Base-by-base conservation (phyloP, 192 early-diverging fungal genomes). In the Rhizoclosmatium sp. region DNA sequence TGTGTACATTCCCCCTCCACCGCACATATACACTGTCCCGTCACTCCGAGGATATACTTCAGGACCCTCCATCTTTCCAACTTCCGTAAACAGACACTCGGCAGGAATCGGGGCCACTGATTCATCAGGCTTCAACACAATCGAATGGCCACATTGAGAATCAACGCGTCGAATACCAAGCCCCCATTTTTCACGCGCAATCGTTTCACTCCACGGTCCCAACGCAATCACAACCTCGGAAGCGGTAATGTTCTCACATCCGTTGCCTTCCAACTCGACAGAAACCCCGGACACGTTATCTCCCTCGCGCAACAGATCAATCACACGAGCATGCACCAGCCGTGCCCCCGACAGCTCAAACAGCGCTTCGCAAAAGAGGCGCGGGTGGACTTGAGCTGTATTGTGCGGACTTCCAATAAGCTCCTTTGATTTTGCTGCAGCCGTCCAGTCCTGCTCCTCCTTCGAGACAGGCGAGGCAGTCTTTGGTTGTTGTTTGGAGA, bases 21-120 rank as follows among this genome's bases (percentile, higher is more conserved):
- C 76, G 44, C 76, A 78, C 31, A 78, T 19, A 68, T 78, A 78
- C 4, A 69, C 59, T 7, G 76, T 76, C 21, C 68, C 66, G 41
- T 78, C 70, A 12, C 41, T 44, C 7, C 76, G 62, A 21, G 76
- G 76, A 47, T 78, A 78, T 2, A 78, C 66, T 54, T 78, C 76
- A 69, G 70, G 76, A 31, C 65, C 70, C 41, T 72, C 70, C 70
- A 72, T 72, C 56, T 76, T 76, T 9, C 45, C 41, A 19, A 76
- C 19, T 76, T 76, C 75, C 7, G 67, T 76, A 70, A 76, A 76
- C 3, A 76, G 70, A 59, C 70, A 72, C 16, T 72, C 49, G 10
- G 49, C 54, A 2, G 70, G 70, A 4, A 72, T 72, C 2, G 65
- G 44, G 5, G 45, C 12, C 14, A 45, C 14, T 31, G 12, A 2